A percentile compares a stretch with the other conserved stretches of the same genome.
phyloP scores from a whole-genome alignment of 208 protist genomes.

The Entamoeba invadens region DNA sequence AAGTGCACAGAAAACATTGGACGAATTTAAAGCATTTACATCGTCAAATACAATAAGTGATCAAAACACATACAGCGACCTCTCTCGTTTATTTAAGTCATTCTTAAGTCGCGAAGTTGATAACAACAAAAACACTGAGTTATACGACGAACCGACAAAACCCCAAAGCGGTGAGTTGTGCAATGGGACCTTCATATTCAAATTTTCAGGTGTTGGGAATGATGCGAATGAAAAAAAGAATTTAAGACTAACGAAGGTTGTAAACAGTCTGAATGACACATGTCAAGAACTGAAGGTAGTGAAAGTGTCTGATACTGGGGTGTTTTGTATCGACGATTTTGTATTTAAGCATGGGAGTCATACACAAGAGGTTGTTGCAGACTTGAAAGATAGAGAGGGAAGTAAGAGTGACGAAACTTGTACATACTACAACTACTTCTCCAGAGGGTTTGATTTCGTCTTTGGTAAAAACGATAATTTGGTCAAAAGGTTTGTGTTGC shows the following conservation, averaged over 20 bases:
- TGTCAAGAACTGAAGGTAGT: not conserved
- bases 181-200: not conserved
- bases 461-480: conserved; percentile 46
- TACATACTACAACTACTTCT: conserved; percentile 60
- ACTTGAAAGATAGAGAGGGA: not conserved
- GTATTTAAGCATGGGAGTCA: not conserved
- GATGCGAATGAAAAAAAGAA: not conserved
- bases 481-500: conserved; percentile 57
- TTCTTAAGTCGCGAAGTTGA: not conserved
- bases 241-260: not conserved
- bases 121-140: not conserved
- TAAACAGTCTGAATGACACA: too few relatives aligned
- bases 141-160: too few relatives aligned
- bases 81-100: not conserved
- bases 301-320: not conserved
- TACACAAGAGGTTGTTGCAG: not conserved
- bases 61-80: not conserved
- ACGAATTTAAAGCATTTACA: not conserved
- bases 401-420: not conserved
- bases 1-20: not conserved
- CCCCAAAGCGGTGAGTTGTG: too few relatives aligned
- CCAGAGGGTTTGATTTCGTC: conserved; percentile 52
- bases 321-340: not conserved
- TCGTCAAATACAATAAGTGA: not conserved
- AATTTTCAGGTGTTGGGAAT: not conserved